These are phyloP conservation scores for Eutypella sp. DNA, from an alignment of 2,329 filamentous ascomycete species.

Conservation along the genomic window DNA sequence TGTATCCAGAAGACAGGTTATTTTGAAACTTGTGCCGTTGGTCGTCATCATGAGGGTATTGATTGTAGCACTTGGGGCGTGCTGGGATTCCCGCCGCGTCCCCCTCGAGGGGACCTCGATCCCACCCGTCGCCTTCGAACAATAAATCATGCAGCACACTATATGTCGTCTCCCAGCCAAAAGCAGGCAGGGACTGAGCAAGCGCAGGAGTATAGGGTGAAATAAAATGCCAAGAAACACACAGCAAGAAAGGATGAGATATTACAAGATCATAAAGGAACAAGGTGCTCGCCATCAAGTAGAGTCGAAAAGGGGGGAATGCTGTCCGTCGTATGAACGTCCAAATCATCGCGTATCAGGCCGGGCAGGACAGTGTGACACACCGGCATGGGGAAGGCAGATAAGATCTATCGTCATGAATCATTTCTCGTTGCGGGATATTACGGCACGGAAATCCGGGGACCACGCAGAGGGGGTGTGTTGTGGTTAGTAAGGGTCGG, in stretches of 20 bases:
- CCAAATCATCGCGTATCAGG: slow-evolving; percentile 9
- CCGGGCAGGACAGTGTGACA: slow-evolving; percentile 9
- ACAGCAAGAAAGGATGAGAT: slow-evolving; percentile 21
- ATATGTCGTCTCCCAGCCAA: slow-evolving; percentile 16
- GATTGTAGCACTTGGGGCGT: slow-evolving; percentile 22
- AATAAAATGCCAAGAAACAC: slow-evolving; percentile 15
- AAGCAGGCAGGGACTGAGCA: slow-evolving; percentile 12
- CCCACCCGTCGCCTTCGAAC: slow-evolving; percentile 14
- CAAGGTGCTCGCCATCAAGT: slow-evolving; percentile 10
- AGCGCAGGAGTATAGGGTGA: slow-evolving; percentile 8
- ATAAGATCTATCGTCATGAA: slow-evolving; percentile 31
- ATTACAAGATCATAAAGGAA: slow-evolving; percentile 29
- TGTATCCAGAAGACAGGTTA: slow-evolving; percentile 29
- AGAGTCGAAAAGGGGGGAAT: too few relatives aligned
- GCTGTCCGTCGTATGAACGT: slow-evolving; percentile 3
- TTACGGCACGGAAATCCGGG: slow-evolving; percentile 15
- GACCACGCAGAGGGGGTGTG: too few relatives aligned
- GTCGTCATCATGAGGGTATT: slow-evolving; percentile 27
- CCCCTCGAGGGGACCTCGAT: slow-evolving; percentile 16
- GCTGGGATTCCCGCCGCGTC: slow-evolving; percentile 12
- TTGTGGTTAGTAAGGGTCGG: neutral
- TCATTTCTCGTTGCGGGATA: slow-evolving; percentile 28
- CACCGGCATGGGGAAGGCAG: slow-evolving; percentile 16
- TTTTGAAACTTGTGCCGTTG: slow-evolving; percentile 13
- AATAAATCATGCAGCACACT: slow-evolving; percentile 14